Evolutionary conservation across 768 basidiomycete genomes (phyloP), one percentile per base, ranked within the genome.

Genomic region (Lactifluus echinatus): DNA sequence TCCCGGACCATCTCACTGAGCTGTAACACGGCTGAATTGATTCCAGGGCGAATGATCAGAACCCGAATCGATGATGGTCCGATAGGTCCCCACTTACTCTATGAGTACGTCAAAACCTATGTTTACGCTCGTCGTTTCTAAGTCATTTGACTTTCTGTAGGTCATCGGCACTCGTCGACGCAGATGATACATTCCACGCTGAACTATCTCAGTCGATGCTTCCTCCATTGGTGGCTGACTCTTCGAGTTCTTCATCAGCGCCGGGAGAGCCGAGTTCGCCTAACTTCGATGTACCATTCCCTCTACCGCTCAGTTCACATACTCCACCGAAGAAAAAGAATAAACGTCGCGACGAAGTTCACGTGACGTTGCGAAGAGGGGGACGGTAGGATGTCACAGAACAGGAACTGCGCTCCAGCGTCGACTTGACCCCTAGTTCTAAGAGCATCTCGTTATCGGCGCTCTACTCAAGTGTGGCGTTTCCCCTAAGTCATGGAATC

Each of bases 61-160:
- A 29, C 55, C 23, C 47, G 58, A 23, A 42, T 59, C 1, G 53
- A 59, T 39, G 42, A 59, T 28, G 34, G 48, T 5, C 53, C 58
- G 28, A 44, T 60, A 3, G 58, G 58, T 2, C 66, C 71, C 0
- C 77, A 78, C 53, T 63, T 84, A 5, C 75, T 79, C 50, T 80
- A 80, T 52, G 73, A 75, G 82, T 84, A 54, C 67, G 82, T 14
- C 23, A 23, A 26, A 34, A 11, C 28, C 21, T 53, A 28, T 10
- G 29, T 39, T 43, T 28, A 10, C 10, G 31, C 6, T 55, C 47
- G 21, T 48, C 44, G 14, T 11, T 15, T 14, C 29, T 33, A 5
- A 40, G 48, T 12, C 53, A 23, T 26, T 52, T 19, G 34, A 31
- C 8, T 4, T 8, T 15, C 17, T 52, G 34, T 55, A 69, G 67